These are phyloP conservation scores for Paspalum vaginatum DNA, from an alignment of 176 grass and related monocot species.

Conservation along the genomic window DNA sequence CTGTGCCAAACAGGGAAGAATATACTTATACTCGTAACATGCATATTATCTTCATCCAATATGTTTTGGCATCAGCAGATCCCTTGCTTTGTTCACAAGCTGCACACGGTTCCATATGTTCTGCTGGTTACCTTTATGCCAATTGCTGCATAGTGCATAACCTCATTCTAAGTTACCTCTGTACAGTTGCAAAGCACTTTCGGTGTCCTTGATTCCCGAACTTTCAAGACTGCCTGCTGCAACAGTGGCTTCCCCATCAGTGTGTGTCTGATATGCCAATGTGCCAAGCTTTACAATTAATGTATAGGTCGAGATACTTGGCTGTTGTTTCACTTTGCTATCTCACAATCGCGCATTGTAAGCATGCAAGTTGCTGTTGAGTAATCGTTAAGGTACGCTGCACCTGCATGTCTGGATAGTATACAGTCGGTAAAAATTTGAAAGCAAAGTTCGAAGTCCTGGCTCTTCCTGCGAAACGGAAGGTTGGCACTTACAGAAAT, in stretches of 20 bases:
- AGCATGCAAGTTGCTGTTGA: background rate
- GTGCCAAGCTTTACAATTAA: background rate
- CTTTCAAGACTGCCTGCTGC: background rate
- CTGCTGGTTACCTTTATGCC: background rate
- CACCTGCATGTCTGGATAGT: background rate
- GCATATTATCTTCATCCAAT: constrained; percentile 19
- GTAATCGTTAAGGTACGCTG: background rate
- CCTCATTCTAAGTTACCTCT: constrained; percentile 8
- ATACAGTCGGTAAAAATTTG: background rate
- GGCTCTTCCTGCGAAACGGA: constrained; percentile 1
- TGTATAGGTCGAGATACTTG: background rate
- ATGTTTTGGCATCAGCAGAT: background rate
- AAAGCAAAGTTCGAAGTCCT: background rate
- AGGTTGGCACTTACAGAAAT: constrained; percentile 19
- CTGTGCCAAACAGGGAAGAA: background rate
- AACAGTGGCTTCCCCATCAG: background rate
- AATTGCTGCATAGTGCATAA: background rate
- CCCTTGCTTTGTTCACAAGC: constrained; percentile 29
- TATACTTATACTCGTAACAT: constrained; percentile 4
- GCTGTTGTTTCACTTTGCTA: background rate
- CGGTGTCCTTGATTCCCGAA: background rate
- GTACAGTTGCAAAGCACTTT: background rate
- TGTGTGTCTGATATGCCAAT: background rate
- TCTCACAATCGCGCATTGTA: background rate
- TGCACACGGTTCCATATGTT: constrained; percentile 8